Evolutionary conservation across 2,329 filamentous ascomycete genomes (phyloP), one percentile per base, ranked within the genome.

Genomic region (Parastagonospora avenae): DNA sequence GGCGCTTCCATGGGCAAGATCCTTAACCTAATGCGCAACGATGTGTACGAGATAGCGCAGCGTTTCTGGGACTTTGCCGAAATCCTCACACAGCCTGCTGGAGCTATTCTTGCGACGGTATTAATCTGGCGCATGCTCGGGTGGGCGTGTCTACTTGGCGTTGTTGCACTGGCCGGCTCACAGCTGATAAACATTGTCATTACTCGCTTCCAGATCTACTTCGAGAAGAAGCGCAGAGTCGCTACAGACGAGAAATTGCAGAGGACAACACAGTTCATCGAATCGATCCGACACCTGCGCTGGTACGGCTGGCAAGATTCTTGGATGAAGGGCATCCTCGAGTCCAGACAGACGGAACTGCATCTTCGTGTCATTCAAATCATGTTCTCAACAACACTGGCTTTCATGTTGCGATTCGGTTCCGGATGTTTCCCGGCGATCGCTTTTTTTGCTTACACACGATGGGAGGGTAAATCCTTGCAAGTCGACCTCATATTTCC

Each of bases 1-100:
- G 83, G 88, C 2, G 91, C 92, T 0, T 91, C 90, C 0, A 93
- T 92, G 74, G 92, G 92, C 7, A 96, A 96, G 67, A 94, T 96
- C 44, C 82, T 96, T 54, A 96, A 96, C 63, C 75, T 96, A 2
- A 89, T 96, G 79, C 86, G 91, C 32, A 86, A 83, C 51, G 90
- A 94, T 68, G 90, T 89, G 0, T 94, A 93, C 66, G 89, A 92
- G 67, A 85, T 93, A 33, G 84, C 90, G 2, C 90, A 93, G 64
- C 73, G 89, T 37, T 94, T 96, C 63, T 96, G 92, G 92, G 92
- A 96, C 53, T 89, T 94, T 45, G 82, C 89, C 2, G 79, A 80
- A n/a, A 77, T 96, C 1, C 77, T 95, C 35, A 87, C 87, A 2
- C 90, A 89, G 54, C 92, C 92, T 0, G 73, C 94, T 12, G 89